Evolutionary conservation across 371 early-diverging fungal genomes (phyloP).

Genomic region (Nosema granulosis): DNA sequence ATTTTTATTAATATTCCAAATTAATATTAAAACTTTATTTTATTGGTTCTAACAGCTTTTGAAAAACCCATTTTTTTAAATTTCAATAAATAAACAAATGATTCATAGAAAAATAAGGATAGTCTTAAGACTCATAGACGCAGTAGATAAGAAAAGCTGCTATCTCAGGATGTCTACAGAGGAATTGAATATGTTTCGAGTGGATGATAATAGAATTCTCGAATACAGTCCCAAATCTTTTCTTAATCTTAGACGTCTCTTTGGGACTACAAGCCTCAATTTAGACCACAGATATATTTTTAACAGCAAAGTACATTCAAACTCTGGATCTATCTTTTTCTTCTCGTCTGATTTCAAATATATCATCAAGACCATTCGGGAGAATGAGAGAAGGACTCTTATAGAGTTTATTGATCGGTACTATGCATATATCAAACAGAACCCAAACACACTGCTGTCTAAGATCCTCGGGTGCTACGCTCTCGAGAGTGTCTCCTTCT

Average conservation of each 20-base stretch:
- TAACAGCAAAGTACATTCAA: slow-evolving; percentile 1
- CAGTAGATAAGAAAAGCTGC: not conserved
- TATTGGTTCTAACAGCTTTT: not conserved
- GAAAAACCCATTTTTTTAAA: not conserved
- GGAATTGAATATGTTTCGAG: not conserved
- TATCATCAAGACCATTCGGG: slow-evolving; percentile 49
- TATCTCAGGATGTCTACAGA: not conserved
- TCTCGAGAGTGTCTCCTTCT: not conserved
- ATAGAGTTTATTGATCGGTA: slow-evolving; percentile 32
- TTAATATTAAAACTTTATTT: not conserved
- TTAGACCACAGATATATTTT: not conserved
- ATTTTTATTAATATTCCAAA: no score
- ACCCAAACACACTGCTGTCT: slow-evolving; percentile 30
- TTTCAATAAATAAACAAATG: not conserved
- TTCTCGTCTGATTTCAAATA: slow-evolving; percentile 49
- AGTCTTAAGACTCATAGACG: not conserved
- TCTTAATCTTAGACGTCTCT: not conserved
- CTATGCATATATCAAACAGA: slow-evolving; percentile 12
- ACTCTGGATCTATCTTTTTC: slow-evolving; percentile 45
- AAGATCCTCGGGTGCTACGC: slow-evolving; percentile 41
- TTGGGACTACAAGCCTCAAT: not conserved
- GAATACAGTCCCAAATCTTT: not conserved
- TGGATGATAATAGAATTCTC: not conserved
- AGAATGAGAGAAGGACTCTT: slow-evolving; percentile 39
- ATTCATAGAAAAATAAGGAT: not conserved